Evolutionary conservation across 1,139 yeast genomes (phyloP).

Genomic region (Hansenula lynferdii): DNA sequence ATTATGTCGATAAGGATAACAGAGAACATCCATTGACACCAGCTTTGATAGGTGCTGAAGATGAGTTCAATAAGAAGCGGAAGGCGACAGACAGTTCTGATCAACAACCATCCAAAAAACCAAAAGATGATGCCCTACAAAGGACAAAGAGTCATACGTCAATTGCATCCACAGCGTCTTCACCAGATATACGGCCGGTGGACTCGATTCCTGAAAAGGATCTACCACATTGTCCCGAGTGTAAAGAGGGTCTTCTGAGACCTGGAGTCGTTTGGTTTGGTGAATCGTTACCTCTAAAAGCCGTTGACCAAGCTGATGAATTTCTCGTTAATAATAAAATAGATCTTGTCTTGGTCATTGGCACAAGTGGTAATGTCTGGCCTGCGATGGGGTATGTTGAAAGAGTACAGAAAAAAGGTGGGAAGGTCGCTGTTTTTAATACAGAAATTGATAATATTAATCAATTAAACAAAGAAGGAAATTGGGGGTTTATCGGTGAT

Average conservation of each 20-base stretch:
- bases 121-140: conserved; percentile 8
- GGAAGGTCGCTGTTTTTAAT: conserved; percentile 80
- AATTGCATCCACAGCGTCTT: conserved; percentile 9
- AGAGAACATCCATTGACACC: conserved; percentile 59
- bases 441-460: conserved; percentile 51
- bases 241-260: conserved; percentile 55
- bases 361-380: conserved; percentile 83
- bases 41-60: conserved; percentile 40
- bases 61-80: conserved; percentile 18
- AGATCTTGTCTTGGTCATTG: conserved; percentile 75
- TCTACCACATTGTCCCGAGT: conserved; percentile 75
- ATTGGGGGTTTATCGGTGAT: conserved; percentile 80
- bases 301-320: conserved; percentile 62
- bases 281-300: conserved; percentile 64
- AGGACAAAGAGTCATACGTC: conserved; percentile 3
- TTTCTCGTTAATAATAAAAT: conserved; percentile 56
- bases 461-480: conserved; percentile 35
- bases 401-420: conserved; percentile 65
- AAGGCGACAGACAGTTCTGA: conserved; percentile 5
- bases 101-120: conserved; percentile 3
- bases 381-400: conserved; percentile 92
- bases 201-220: conserved; percentile 42
- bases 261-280: conserved; percentile 97
- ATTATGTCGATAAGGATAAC: conserved; percentile 48
- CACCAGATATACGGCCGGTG: conserved; percentile 44